Percentiles rank a stretch among this genome's conserved stretches.
Conservation (phyloP, 2,329 filamentous ascomycete genomes). For the Westerdykella sp. region DNA sequence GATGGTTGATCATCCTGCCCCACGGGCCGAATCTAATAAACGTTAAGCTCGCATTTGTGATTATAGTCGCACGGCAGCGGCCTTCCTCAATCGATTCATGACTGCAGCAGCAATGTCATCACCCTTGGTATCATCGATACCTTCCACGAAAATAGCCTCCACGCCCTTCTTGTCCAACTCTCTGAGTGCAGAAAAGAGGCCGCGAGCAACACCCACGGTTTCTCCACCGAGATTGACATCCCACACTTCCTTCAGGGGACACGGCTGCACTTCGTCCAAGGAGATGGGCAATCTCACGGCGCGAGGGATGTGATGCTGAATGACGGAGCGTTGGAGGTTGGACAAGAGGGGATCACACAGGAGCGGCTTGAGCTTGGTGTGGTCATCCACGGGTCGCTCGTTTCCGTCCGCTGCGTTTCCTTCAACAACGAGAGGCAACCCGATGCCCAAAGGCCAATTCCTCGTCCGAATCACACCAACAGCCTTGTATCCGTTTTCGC, state of each 20-base stretch:
- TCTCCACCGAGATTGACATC: constrained; percentile 69
- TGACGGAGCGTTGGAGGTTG: constrained; percentile 32
- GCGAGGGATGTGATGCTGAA: constrained; percentile 29
- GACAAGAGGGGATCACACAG: constrained; percentile 7
- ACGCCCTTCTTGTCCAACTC: constrained; percentile 75
- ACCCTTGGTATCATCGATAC: constrained; percentile 61
- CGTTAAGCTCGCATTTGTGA: background rate
- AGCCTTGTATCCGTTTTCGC: constrained; percentile 9
- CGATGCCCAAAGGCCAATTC: constrained; percentile 20
- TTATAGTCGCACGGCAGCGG: constrained; percentile 33
- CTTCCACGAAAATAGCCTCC: constrained; percentile 84
- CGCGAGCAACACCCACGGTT: constrained; percentile 70
- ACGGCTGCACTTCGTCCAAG: too few relatives aligned
- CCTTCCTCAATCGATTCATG: constrained; percentile 48
- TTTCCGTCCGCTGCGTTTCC: background rate
- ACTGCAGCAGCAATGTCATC: constrained; percentile 72
- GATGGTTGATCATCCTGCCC: too few relatives aligned
- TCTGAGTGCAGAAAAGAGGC: constrained; percentile 79
- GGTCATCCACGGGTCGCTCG: too few relatives aligned
- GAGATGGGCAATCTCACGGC: constrained; percentile 6
- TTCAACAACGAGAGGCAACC: constrained; percentile 6
- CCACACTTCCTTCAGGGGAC: constrained; percentile 39
- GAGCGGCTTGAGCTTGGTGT: background rate
- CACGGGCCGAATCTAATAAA: too few relatives aligned
- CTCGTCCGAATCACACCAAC: constrained; percentile 39